Evolutionary conservation across 306 rosid species (phyloP), one percentile per base, ranked within the genome.

Genomic region (Quercus engelmannii): DNA sequence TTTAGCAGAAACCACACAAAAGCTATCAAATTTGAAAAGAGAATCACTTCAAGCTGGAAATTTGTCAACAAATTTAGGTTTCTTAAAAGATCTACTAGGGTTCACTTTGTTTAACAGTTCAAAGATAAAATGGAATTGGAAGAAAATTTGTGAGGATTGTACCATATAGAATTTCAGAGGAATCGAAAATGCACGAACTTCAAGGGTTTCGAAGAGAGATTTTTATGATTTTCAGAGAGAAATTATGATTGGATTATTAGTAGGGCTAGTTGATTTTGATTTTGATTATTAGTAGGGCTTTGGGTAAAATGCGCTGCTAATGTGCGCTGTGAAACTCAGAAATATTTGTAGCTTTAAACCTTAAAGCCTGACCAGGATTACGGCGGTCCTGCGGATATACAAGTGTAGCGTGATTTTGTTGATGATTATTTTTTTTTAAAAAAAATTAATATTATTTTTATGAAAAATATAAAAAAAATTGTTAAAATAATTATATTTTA

Each of bases 141-240:
- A 65, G 71, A 64, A 46, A 64, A 30, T 64, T 41, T 55, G 43
- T 0, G 67, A 19, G 67, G 35, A 74, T 13, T 63, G 81, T 77
- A 84, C 87, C 80, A 74, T 57, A 21, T 52, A 62, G 25, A 80
- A 73, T 69, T 43, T 82, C 77, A 31, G 56, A 61, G 1, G 80
- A 69, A 10, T 9, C 46, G 55, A 30, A 69, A 20, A 21, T 58
- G 64, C 14, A 25, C 26, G 26, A 25, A 25, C 26, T 25, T 25
- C 26, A 25, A 65, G 51, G 71, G 71, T 62, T 26, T 26, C 35
- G 38, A 11, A 62, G 9, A 62, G 35, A 62, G 33, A 62, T 30
- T 30, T 30, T 23, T 23, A 5, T 23, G 68, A 5, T 17, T 14
- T 30, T 14, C 2, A 25, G 55, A 63, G 20, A 63, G 69, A 8